Evolutionary conservation across 2,329 filamentous ascomycete genomes (phyloP).

Genomic region (Colletotrichum chrysophilum): DNA sequence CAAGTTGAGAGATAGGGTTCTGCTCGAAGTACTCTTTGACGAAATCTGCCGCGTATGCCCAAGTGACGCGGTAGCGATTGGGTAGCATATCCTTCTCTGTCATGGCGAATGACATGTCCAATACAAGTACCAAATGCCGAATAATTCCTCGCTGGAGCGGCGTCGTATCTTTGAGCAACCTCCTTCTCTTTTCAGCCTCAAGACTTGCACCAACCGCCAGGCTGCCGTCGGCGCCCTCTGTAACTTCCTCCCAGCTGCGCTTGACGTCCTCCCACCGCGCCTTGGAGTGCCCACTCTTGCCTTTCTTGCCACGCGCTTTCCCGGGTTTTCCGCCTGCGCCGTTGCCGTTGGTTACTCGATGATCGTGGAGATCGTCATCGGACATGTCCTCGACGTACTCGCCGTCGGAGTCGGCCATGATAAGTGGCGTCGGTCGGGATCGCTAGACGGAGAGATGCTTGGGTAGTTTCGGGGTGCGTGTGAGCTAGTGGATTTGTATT

Average conservation of each 20-base stretch:
- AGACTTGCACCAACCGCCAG: constrained; percentile 77
- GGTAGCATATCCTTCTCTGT: constrained; percentile 92
- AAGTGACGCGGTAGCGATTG: constrained; percentile 80
- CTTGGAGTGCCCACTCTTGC: constrained; percentile 40
- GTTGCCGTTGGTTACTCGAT: constrained; percentile 41
- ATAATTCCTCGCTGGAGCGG: constrained; percentile 97
- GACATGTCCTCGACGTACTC: constrained; percentile 71
- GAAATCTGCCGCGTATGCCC: constrained; percentile 86
- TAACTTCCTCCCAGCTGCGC: constrained; percentile 74
- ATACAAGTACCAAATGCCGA: constrained; percentile 87
- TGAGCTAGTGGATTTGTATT: neutral
- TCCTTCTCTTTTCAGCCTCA: constrained; percentile 81
- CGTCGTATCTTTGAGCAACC: constrained; percentile 90
- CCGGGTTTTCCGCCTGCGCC: neutral
- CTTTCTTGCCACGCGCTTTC: constrained; percentile 28
- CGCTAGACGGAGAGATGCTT: neutral
- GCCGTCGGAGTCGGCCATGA: constrained; percentile 76
- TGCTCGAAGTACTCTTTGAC: constrained; percentile 97
- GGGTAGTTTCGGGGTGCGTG: neutral
- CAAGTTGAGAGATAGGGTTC: constrained; percentile 96
- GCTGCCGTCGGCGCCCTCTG: constrained; percentile 80
- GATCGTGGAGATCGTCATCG: constrained; percentile 66
- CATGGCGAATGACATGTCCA: constrained; percentile 96
- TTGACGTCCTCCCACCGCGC: constrained; percentile 72
- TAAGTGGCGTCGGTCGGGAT: constrained; percentile 3